These are phyloP conservation scores for Clathrospora elynae DNA, from an alignment of 2,329 filamentous ascomycete genomes.

Conservation along the genomic window DNA sequence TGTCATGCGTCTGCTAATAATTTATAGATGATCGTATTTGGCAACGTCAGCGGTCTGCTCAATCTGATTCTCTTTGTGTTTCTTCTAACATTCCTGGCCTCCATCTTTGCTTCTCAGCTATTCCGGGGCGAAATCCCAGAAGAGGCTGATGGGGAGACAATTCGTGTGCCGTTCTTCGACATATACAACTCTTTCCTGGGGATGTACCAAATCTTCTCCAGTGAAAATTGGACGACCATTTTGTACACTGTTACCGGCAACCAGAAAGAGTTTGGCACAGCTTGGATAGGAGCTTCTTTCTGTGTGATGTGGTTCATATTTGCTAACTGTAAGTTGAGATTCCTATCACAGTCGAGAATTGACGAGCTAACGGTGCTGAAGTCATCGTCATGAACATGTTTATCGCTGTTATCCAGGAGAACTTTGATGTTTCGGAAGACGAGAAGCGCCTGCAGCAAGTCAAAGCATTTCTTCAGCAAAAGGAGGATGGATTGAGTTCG, in stretches of 20 bases:
- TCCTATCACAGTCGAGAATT: not conserved
- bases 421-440: conserved; percentile 97
- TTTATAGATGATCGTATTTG: conserved; percentile 71
- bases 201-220: conserved; percentile 97
- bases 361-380: conserved; percentile 20
- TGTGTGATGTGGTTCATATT: conserved; percentile 95
- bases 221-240: conserved; percentile 91
- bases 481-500: conserved; percentile 73
- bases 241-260: conserved; percentile 80
- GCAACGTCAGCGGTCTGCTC: conserved; percentile 87
- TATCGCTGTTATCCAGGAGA: conserved; percentile 99
- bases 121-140: conserved; percentile 83
- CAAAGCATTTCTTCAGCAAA: conserved; percentile 88
- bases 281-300: conserved; percentile 91
- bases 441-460: conserved; percentile 97
- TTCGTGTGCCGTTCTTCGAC: conserved; percentile 78
- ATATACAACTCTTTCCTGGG: conserved; percentile 96
- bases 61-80: conserved; percentile 98
- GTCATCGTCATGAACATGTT: conserved; percentile 99
- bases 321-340: conserved; percentile 65
- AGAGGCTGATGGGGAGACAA: conserved; percentile 64
- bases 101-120: conserved; percentile 90
- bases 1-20: conserved; percentile 22
- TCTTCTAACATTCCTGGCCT: conserved; percentile 88
- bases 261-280: conserved; percentile 68